Evolutionary conservation across 2,329 filamentous ascomycete species (phyloP), one percentile per base, ranked within the genome.

Genomic region (Aspergillus sp.): DNA sequence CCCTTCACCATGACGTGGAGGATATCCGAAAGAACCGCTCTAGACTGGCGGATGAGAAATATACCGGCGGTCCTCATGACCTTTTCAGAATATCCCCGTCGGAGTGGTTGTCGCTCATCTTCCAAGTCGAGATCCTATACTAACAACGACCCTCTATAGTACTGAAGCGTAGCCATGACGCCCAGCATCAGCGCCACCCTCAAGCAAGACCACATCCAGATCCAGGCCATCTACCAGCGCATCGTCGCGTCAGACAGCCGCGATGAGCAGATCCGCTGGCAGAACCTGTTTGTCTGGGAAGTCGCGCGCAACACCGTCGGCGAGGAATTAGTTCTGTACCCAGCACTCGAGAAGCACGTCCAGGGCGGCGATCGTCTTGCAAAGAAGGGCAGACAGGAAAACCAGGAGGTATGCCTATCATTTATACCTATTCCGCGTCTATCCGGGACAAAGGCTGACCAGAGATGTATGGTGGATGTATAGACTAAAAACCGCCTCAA

Each of bases 321-420:
- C 8, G 77, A 83, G 58, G 80, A 82, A 59, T 63, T 82, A 17
- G 72, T 84, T 5, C 70, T 84, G 0, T 84, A 84, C 58, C 82
- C 82, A 0, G 79, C 77, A 0, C 71, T 84, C n/a, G 80, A 83
- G 65, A 77, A 80, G 58, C 66, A 80, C 47, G 56, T 84, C 6
- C 65, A 68, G 0, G 27, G 35, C 0, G 81, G 81, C 33, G 70
- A 73, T 21, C 55, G 64, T 0, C 67, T 82, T 58, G 80, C 80
- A 0, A 74, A 80, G 6, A 74, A 76, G 40, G 78, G 82, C 62
- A 74, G 80, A 4, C 60, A 69, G 2, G 75, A 80, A 59, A 79
- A 82, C 55, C 77, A 79, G 37, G 56, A 17, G 1, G 64, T 66
- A 27, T 9, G 6, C 14, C 33, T 6, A 8, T 35, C 12, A 33